These are phyloP conservation scores for Nigrospora osmanthi DNA, from an alignment of 2,329 filamentous ascomycete genomes.

Conservation along the genomic window DNA sequence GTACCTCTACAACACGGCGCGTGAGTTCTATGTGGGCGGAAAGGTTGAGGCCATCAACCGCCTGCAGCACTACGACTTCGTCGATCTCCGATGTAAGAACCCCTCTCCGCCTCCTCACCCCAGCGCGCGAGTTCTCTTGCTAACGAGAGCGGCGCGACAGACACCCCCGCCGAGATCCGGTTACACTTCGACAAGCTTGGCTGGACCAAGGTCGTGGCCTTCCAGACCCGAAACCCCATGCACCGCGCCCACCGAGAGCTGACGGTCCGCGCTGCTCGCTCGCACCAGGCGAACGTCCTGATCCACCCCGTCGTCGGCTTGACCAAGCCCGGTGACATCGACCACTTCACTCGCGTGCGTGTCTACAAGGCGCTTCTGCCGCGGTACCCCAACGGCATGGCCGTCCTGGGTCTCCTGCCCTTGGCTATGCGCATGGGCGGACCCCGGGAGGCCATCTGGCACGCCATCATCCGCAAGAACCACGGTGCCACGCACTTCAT, in stretches of 20 bases:
- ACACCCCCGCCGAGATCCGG: conserved; percentile 89
- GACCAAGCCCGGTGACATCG: conserved; percentile 98
- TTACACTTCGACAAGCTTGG: conserved; percentile 99
- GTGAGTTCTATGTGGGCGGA: conserved; percentile 90
- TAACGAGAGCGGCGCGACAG: conserved; percentile 28
- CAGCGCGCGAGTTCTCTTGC: not conserved
- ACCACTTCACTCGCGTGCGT: conserved; percentile 98
- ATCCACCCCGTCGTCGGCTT: conserved; percentile 98
- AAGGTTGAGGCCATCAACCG: conserved; percentile 94
- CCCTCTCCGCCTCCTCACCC: not conserved
- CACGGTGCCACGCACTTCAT: conserved; percentile 99
- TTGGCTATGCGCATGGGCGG: conserved; percentile 99
- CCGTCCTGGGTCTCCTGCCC: conserved; percentile 86
- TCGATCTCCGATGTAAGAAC: conserved; percentile 77
- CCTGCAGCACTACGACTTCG: conserved; percentile 97
- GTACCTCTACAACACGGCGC: conserved; percentile 73
- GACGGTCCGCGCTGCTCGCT: conserved; percentile 91
- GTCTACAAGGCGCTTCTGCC: conserved; percentile 96
- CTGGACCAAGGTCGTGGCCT: conserved; percentile 95
- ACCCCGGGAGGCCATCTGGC: conserved; percentile 97
- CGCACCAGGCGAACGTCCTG: conserved; percentile 94
- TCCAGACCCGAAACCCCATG: conserved; percentile 99
- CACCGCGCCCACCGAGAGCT: conserved; percentile 96
- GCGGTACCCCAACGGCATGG: conserved; percentile 98
- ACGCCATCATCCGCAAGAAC: conserved; percentile 99